These are phyloP conservation scores for Sporothrix luriei DNA, from an alignment of 2,329 filamentous ascomycete species.

Conservation along the genomic window DNA sequence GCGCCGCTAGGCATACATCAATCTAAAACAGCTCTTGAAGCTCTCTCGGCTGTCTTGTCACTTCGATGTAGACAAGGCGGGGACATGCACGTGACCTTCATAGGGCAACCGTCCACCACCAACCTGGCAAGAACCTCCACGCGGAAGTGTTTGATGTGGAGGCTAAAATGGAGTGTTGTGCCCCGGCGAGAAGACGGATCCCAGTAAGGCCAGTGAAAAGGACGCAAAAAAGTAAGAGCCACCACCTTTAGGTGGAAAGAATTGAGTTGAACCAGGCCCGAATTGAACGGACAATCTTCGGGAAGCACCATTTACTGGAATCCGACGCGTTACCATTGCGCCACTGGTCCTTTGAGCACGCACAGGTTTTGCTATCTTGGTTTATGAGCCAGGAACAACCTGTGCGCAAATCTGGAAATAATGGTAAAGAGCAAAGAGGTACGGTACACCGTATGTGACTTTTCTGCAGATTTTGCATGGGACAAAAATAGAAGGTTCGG, in stretches of 20 bases:
- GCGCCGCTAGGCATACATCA: slow-evolving; percentile 7
- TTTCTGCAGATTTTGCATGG: background rate
- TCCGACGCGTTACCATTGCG: slow-evolving; percentile 35
- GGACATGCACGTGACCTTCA: background rate
- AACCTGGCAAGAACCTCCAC: slow-evolving; percentile 6
- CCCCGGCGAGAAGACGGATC: background rate
- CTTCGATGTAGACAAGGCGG: background rate
- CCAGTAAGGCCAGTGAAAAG: background rate
- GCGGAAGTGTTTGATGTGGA: background rate
- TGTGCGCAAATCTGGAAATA: background rate
- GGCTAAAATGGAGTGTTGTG: slow-evolving; percentile 12
- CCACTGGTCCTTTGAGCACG: slow-evolving; percentile 30
- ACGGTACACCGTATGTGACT: background rate
- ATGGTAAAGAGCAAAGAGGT: too few relatives aligned
- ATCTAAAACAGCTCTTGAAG: slow-evolving; percentile 30
- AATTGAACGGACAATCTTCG: slow-evolving; percentile 35
- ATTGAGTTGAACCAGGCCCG: slow-evolving; percentile 31
- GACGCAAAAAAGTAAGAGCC: background rate
- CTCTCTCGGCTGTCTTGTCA: background rate
- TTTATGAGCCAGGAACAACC: slow-evolving; percentile 18
- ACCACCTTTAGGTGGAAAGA: slow-evolving; percentile 2
- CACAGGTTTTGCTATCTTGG: background rate
- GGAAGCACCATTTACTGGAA: slow-evolving; percentile 33
- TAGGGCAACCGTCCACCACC: background rate
- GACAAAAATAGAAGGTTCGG: background rate